Evolutionary conservation across 345 rosid species (phyloP).

Genomic region (Carallia brachiata): DNA sequence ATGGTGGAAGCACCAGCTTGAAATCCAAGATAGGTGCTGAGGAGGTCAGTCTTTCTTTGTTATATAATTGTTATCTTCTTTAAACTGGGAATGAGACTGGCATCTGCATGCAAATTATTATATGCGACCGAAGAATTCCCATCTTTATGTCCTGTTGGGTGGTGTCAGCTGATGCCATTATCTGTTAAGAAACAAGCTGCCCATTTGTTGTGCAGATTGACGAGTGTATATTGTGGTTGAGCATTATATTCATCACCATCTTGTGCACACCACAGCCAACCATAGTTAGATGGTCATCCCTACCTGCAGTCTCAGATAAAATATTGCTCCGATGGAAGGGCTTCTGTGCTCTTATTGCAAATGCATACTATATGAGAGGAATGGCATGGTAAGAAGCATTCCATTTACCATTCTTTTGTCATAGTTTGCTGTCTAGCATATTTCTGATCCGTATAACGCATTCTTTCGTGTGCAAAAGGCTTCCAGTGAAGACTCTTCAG

Average conservation of each 20-base stretch:
- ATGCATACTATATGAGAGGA: slow-evolving; percentile 75
- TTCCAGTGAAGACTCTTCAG: slow-evolving; percentile 94
- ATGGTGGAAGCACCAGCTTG: slow-evolving; percentile 61
- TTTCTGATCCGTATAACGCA: background rate
- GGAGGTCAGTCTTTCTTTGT: slow-evolving; percentile 46
- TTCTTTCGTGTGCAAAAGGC: slow-evolving; percentile 43
- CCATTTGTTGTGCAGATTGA: slow-evolving; percentile 47
- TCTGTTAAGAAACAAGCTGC: background rate
- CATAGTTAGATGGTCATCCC: slow-evolving; percentile 78
- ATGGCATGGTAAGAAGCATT: slow-evolving; percentile 82
- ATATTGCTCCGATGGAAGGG: slow-evolving; percentile 71
- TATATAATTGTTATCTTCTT: background rate
- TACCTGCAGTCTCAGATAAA: slow-evolving; percentile 63
- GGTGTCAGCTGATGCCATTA: background rate
- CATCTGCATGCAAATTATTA: background rate
- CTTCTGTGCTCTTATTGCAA: slow-evolving; percentile 86
- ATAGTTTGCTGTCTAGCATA: background rate
- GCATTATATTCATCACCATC: slow-evolving; percentile 87
- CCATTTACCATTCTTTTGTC: background rate
- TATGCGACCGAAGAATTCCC: background rate
- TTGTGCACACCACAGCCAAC: slow-evolving; percentile 96
- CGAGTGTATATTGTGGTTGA: slow-evolving; percentile 86
- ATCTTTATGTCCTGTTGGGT: background rate
- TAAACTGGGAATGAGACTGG: background rate
- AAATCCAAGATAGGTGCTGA: slow-evolving; percentile 54